phyloP scores from a whole-genome alignment of 495 filamentous ascomycete genomes.

The Sporormia fimetaria region DNA sequence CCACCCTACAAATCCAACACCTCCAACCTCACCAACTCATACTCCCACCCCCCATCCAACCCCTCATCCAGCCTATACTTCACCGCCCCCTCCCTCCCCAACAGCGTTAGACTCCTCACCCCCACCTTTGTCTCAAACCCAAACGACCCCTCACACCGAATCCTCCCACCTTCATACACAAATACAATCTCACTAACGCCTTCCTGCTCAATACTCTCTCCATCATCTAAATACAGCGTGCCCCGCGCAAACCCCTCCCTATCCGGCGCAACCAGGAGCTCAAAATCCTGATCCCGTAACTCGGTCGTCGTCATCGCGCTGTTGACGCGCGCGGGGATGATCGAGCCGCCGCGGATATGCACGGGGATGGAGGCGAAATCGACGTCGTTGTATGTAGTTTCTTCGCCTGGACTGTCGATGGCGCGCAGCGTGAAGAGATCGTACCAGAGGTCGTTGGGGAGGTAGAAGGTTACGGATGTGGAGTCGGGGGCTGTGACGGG shows the following conservation, averaged over 20 bases:
- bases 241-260: constrained; percentile 39
- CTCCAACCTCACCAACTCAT: neutral
- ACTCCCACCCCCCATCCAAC: constrained; percentile 2
- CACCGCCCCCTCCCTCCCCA: constrained; percentile 2
- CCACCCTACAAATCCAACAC: no score
- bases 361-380: constrained; percentile 58
- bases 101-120: constrained; percentile 9
- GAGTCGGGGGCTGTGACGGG: constrained; percentile 55
- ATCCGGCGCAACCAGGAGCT: constrained; percentile 56
- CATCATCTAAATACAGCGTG: constrained; percentile 41
- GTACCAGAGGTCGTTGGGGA: constrained; percentile 67
- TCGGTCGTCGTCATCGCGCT: constrained; percentile 60
- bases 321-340: constrained; percentile 52
- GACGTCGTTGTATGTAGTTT: constrained; percentile 43
- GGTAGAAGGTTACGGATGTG: constrained; percentile 58
- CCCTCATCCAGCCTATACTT: constrained; percentile 14
- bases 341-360: constrained; percentile 56
- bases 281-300: constrained; percentile 54
- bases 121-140: constrained; percentile 8
- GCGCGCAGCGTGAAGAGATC: constrained; percentile 56
- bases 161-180: constrained; percentile 6
- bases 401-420: constrained; percentile 46
- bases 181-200: constrained; percentile 16
- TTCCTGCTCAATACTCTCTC: constrained; percentile 27
- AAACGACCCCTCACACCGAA: constrained; percentile 6